Evolutionary conservation across 2,329 filamentous ascomycete genomes (phyloP), one percentile per base, ranked within the genome.

Genomic region (Sporothrix curviconia): DNA sequence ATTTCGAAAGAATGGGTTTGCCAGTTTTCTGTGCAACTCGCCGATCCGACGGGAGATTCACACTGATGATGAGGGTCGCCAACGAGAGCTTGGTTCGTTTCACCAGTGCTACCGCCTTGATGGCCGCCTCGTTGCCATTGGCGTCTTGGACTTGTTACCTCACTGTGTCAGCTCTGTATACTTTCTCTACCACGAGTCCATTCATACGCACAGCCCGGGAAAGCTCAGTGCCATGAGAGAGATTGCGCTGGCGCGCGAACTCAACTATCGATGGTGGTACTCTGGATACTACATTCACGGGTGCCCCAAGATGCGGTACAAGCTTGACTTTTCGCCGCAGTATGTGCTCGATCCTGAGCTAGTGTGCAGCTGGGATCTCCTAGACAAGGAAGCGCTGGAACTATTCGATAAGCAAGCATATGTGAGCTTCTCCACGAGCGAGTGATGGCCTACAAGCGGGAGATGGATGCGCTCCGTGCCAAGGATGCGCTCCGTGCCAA

Each of bases 281-380:
- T 86, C 79, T 6, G 85, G 89, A 6, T 92, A 84, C 70, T 94
- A 92, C 65, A 92, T 94, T 59, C 88, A 92, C 68, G 83, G 75
- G 56, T 92, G 89, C 65, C 77, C 81, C 55, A 94, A 94, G 74
- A 92, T 94, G 89, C 78, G 79, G 64, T 94, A 94, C 75, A 94
- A 94, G 74, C 86, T 85, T 58, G 86, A 91, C 66, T 94, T 89
- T 68, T 76, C 78, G 11, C 89, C 88, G 1, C 87, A 90, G 66
- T 82, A 85, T 65, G 78, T 94, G 11, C 77, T 92, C 11, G 86
- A 92, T 62, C 86, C 87, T 0, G 81, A 84, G 60, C 14, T 39
- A 15, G 79, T 78, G 0, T 75, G 85, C 61, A 67, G 71, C 8
- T 90, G 87, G 86, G 75, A 85, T 61, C 72, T 74, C 0, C 68